Percentiles rank a stretch among this genome's conserved stretches.
Conservation (phyloP, 345 rosid genomes). For the Capsella bursapastoris region DNA sequence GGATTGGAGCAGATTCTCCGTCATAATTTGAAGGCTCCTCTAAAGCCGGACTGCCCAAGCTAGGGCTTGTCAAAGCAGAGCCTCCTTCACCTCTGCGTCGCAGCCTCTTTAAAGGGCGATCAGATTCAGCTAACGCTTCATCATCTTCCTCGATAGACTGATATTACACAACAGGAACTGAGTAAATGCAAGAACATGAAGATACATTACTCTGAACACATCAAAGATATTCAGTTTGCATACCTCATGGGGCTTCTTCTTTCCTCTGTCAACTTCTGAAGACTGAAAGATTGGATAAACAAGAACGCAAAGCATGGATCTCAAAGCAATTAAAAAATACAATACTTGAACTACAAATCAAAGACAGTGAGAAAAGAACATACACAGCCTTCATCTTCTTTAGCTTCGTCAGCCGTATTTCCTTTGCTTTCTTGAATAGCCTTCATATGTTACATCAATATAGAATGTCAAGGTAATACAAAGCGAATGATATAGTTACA, state of each 20-base stretch:
- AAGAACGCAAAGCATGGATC: background rate
- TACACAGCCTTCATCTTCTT: constrained; percentile 30
- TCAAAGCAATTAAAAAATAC: background rate
- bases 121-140: constrained; percentile 47
- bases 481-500: background rate
- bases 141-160: constrained; percentile 37
- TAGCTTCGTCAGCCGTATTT: constrained; percentile 29
- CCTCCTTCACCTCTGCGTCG: constrained; percentile 63
- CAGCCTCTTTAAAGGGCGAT: constrained; percentile 73
- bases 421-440: constrained; percentile 16
- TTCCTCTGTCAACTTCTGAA: constrained; percentile 42
- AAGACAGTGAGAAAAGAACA: constrained; percentile 24
- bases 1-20: constrained; percentile 14
- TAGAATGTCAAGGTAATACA: constrained; percentile 23
- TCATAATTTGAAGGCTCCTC: constrained; percentile 49
- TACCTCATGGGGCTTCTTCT: constrained; percentile 48
- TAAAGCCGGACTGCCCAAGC: constrained; percentile 36
- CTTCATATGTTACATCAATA: constrained; percentile 2
- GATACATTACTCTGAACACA: constrained; percentile 5
- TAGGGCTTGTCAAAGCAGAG: constrained; percentile 39
- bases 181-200: constrained; percentile 23
- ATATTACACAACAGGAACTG: constrained; percentile 13
- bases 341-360: constrained; percentile 7
- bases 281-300: constrained; percentile 48
- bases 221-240: constrained; percentile 23